Evolutionary conservation across 83 land plant species (phyloP).

Genomic region (Picea engelmannii): DNA sequence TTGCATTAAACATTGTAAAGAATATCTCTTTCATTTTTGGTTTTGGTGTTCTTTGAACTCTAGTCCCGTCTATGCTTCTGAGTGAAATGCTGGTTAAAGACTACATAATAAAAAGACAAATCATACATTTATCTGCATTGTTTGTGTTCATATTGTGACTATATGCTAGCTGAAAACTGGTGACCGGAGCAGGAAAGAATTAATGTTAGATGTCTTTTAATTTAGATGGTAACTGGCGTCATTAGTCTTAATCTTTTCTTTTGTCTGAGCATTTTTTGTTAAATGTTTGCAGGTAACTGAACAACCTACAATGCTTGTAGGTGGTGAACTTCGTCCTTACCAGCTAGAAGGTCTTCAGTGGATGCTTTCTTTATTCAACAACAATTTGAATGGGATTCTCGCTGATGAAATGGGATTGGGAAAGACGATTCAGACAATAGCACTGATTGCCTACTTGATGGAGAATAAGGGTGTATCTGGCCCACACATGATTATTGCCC

Average conservation of each 20-base stretch:
- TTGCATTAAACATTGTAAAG: background rate
- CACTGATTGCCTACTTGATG: slow-evolving; percentile 88
- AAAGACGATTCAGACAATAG: slow-evolving; percentile 95
- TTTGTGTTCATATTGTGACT: background rate
- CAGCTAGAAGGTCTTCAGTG: slow-evolving; percentile 99
- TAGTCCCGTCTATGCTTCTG: background rate
- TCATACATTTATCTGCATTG: background rate
- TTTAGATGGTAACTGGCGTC: background rate
- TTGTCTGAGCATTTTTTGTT: background rate
- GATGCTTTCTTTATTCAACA: slow-evolving; percentile 98
- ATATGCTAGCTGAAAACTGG: background rate
- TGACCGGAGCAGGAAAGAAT: background rate
- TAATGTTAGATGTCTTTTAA: background rate
- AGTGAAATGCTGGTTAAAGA: background rate
- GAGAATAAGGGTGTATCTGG: slow-evolving; percentile 92
- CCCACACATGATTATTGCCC: slow-evolving; percentile 95
- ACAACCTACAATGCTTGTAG: slow-evolving; percentile 95
- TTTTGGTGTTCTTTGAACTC: background rate
- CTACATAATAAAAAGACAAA: background rate
- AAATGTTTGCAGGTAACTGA: slow-evolving; percentile 63
- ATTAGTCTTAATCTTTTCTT: background rate
- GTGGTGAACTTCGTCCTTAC: slow-evolving; percentile 87
- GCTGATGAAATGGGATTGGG: slow-evolving; percentile 99
- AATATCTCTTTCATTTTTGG: background rate
- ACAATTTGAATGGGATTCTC: slow-evolving; percentile 96